A percentile compares a stretch with the other conserved stretches of the same genome.
Evolutionary conservation across 1,284 basidiomycete species (phyloP).

Genomic region (Erythrobasidium hasegawianum): DNA sequence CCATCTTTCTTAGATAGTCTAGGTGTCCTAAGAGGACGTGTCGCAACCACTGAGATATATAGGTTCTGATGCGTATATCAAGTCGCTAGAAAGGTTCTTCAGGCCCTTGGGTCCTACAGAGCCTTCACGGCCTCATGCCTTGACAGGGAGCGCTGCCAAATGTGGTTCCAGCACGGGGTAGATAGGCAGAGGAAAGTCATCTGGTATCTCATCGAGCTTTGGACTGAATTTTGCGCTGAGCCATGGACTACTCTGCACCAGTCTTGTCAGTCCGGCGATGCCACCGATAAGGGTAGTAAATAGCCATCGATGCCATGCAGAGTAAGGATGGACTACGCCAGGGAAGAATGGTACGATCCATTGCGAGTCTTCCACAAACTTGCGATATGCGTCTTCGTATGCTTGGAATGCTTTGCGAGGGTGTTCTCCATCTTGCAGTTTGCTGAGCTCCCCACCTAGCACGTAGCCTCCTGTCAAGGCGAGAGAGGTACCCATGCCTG

Average conservation of each 20-base stretch:
- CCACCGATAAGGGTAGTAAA: constrained; percentile 2
- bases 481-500: constrained; percentile 41
- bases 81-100: no score
- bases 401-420: constrained; percentile 13
- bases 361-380: constrained; percentile 17
- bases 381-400: constrained; percentile 11
- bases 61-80: no score
- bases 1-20: no score
- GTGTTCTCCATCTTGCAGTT: constrained; percentile 7
- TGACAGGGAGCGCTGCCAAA: no score
- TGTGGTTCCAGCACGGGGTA: constrained; percentile 7
- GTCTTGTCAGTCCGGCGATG: constrained; percentile 3
- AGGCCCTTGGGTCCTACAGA: no score
- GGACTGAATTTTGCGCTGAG: not conserved
- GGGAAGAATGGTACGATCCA: constrained; percentile 16
- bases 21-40: no score
- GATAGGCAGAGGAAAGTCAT: constrained; percentile 9
- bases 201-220: constrained; percentile 5
- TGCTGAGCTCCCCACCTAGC: constrained; percentile 42
- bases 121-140: no score
- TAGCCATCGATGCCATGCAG: constrained; percentile 10
- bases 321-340: constrained; percentile 15
- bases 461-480: constrained; percentile 42
- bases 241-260: constrained; percentile 3
- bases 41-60: no score